Conservation (phyloP, 805 yeast species). For the Starmerella powellii region DNA sequence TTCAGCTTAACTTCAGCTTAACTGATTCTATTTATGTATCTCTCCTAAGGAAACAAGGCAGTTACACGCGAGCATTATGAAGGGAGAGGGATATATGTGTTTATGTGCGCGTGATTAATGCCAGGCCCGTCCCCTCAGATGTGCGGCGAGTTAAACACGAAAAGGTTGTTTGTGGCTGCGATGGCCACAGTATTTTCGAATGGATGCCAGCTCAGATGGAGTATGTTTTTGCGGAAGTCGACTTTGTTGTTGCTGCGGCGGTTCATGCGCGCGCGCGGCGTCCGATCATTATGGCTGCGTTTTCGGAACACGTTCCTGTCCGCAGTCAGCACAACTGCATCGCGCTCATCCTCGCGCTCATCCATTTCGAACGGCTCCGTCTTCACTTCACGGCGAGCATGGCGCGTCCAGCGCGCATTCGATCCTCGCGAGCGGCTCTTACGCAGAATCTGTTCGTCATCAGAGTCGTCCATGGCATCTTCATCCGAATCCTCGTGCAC, state of each 20-base stretch:
- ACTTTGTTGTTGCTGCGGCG: slow-evolving; percentile 59
- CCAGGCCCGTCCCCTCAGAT: no score
- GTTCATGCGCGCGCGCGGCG: slow-evolving; percentile 35
- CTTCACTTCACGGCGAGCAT: slow-evolving; percentile 1
- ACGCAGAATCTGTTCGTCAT: background rate
- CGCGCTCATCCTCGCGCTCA: slow-evolving; percentile 30
- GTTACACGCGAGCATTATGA: no score
- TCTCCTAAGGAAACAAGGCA: no score
- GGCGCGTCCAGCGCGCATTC: slow-evolving; percentile 5
- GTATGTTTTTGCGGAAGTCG: slow-evolving; percentile 86
- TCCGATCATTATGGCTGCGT: slow-evolving; percentile 30
- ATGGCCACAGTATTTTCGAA: slow-evolving; percentile 90
- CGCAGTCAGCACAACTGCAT: slow-evolving; percentile 81
- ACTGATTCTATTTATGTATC: no score
- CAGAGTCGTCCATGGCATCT: slow-evolving; percentile 4
- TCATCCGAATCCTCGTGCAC: background rate
- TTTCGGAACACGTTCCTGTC: slow-evolving; percentile 92
- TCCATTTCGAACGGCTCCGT: slow-evolving; percentile 10
- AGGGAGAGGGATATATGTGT: no score
- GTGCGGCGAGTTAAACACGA: slow-evolving; percentile 29
- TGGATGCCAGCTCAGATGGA: slow-evolving; percentile 98
- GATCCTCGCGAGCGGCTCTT: slow-evolving; percentile 1
- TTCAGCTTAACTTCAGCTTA: no score
- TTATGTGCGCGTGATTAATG: no score
- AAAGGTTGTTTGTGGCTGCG: slow-evolving; percentile 86